Evolutionary conservation across 2,329 filamentous ascomycete genomes (phyloP).

Genomic region (Myriosclerotinia scirpicola): DNA sequence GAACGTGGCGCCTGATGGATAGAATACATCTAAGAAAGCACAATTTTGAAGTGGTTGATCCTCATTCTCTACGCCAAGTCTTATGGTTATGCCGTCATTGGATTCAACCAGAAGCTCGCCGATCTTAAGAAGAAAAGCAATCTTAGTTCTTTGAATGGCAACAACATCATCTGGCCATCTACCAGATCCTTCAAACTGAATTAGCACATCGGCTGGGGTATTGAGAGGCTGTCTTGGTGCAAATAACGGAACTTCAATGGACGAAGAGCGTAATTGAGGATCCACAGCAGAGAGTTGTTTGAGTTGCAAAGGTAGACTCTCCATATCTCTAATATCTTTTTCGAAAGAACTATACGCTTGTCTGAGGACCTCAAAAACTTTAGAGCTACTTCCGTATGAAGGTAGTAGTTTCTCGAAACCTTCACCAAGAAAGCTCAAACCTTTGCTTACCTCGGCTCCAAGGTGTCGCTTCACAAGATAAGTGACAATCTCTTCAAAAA

Average conservation of each 20-base stretch:
- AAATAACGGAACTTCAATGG: conserved; percentile 53
- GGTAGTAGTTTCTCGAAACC: conserved; percentile 48
- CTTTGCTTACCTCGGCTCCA: conserved; percentile 48
- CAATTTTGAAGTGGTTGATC: conserved; percentile 69
- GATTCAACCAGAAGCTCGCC: conserved; percentile 62
- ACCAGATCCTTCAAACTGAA: conserved; percentile 91
- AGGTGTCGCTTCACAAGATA: conserved; percentile 73
- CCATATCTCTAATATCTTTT: conserved; percentile 71
- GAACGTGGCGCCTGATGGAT: conserved; percentile 71
- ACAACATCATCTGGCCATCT: conserved; percentile 91
- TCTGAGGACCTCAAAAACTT: conserved; percentile 67
- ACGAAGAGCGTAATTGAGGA: conserved; percentile 72
- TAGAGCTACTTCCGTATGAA: conserved; percentile 39
- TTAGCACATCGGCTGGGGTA: conserved; percentile 71
- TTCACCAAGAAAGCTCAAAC: conserved; percentile 48
- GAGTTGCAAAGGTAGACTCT: conserved; percentile 84
- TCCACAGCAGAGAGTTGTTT: conserved; percentile 75
- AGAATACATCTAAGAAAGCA: conserved; percentile 78
- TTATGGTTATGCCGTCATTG: conserved; percentile 61
- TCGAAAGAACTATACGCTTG: conserved; percentile 73
- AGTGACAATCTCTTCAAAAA: conserved; percentile 76
- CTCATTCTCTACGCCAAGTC: conserved; percentile 79
- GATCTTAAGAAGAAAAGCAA: conserved; percentile 76
- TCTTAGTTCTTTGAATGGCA: conserved; percentile 90
- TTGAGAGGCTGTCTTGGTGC: conserved; percentile 43